A percentile compares a stretch with the other conserved stretches of the same genome.
phyloP scores from a whole-genome alignment of 2,329 filamentous ascomycete species.

The Lachnellula arida region DNA sequence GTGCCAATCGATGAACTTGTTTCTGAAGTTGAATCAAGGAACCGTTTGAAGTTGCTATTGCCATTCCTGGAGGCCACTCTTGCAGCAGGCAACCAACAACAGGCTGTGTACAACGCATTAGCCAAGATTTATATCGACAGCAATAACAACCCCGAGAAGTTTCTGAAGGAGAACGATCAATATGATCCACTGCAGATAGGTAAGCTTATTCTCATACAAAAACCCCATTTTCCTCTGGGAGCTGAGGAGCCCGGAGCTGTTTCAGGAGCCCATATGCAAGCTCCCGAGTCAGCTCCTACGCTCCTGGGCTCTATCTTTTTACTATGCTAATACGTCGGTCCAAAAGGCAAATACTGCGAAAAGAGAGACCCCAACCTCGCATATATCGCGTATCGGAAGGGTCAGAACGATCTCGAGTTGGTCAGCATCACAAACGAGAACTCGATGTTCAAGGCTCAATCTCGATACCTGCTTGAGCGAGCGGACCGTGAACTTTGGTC shows the following conservation, averaged over 20 bases:
- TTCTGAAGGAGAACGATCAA: conserved; percentile 94
- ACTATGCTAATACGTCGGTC: too few species aligned
- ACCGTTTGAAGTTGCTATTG: conserved; percentile 88
- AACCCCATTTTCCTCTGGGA: too few species aligned
- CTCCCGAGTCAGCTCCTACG: too few species aligned
- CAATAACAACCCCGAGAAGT: conserved; percentile 97
- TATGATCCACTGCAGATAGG: conserved; percentile 90
- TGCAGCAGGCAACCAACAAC: conserved; percentile 86
- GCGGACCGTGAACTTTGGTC: conserved; percentile 88
- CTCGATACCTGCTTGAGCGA: conserved; percentile 87
- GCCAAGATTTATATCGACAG: conserved; percentile 99
- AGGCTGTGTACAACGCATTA: conserved; percentile 93
- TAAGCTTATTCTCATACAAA: too few species aligned
- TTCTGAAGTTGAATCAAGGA: conserved; percentile 88
- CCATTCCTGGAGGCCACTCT: conserved; percentile 95
- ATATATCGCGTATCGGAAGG: conserved; percentile 85
- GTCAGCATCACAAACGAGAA: conserved; percentile 99
- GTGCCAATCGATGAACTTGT: conserved; percentile 96
- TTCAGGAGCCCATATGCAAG: too few species aligned
- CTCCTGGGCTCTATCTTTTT: too few species aligned
- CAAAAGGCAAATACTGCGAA: too few species aligned
- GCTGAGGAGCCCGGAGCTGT: too few species aligned
- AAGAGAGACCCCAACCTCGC: conserved; percentile 89
- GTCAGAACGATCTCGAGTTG: conserved; percentile 93
- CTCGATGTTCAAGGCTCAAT: conserved; percentile 99